A percentile compares a stretch with the other conserved stretches of the same genome.
These are phyloP conservation scores for Coriolopsis trogii DNA, from an alignment of 1,284 basidiomycete genomes.

Conservation along the genomic window DNA sequence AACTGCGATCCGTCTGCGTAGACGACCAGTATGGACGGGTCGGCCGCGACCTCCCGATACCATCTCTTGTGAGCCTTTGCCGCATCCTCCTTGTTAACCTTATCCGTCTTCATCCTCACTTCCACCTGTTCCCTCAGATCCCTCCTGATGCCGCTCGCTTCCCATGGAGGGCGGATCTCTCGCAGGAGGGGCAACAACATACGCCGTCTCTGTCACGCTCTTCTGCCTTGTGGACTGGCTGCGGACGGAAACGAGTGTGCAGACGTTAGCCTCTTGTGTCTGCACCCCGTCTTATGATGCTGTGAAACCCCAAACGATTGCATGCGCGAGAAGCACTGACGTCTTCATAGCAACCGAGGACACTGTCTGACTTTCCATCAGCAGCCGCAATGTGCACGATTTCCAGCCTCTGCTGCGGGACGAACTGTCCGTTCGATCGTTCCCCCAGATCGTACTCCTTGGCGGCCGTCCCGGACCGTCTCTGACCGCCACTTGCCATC, in stretches of 20 bases:
- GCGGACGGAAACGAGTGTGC: conserved; percentile 8
- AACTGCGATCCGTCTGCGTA: no score
- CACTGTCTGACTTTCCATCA: conserved; percentile 7
- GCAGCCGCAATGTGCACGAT: neutral
- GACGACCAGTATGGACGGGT: no score
- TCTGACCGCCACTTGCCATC: neutral
- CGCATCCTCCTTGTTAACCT: no score
- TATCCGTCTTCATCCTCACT: no score
- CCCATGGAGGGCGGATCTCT: no score
- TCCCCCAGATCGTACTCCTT: conserved; percentile 13
- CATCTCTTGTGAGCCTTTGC: no score
- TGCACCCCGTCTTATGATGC: conserved; percentile 16
- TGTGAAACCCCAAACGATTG: conserved; percentile 16
- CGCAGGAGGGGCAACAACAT: no score
- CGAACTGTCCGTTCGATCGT: conserved; percentile 6
- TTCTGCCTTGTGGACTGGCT: neutral
- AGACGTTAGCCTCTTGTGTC: conserved; percentile 17
- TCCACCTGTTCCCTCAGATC: no score
- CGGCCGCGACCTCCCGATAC: no score
- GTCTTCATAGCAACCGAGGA: conserved; percentile 24
- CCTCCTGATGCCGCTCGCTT: no score
- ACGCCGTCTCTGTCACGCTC: no score
- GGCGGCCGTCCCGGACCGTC: neutral
- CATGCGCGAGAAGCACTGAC: conserved; percentile 14
- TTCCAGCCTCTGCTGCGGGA: neutral